Conservation (phyloP, 305 asterid genomes). For the Stenogyne calaminthoides region DNA sequence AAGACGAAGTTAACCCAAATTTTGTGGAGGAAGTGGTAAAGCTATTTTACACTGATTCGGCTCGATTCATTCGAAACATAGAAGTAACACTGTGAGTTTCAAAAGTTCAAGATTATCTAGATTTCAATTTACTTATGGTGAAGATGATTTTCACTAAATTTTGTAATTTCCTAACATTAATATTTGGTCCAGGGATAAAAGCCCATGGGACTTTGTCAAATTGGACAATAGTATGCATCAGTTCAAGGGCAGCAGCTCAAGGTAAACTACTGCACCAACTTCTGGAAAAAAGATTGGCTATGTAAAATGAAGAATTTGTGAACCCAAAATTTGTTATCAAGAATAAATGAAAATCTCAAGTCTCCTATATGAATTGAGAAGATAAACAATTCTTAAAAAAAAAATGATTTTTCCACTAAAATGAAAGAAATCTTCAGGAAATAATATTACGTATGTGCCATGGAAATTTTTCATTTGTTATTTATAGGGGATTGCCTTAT, state of each 20-base stretch:
- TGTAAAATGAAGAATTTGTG: neutral
- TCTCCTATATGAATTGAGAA: too few species aligned
- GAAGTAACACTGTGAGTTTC: constrained; percentile 55
- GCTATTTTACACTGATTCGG: constrained; percentile 59
- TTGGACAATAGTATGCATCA: constrained; percentile 69
- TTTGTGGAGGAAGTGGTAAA: constrained; percentile 80
- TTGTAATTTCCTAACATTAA: neutral
- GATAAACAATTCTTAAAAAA: too few species aligned
- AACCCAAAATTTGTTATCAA: neutral
- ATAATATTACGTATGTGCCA: neutral
- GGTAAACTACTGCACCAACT: constrained; percentile 38
- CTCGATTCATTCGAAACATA: constrained; percentile 58
- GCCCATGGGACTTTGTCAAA: constrained; percentile 52
- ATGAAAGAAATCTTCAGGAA: neutral
- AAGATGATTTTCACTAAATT: neutral
- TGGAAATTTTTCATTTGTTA: neutral
- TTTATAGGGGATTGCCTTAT: neutral
- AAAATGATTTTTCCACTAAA: too few species aligned
- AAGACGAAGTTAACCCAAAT: constrained; percentile 75
- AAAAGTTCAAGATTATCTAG: neutral
- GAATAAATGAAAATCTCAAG: neutral
- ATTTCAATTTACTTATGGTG: neutral
- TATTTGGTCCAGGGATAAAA: constrained; percentile 42
- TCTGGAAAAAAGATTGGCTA: constrained; percentile 8
- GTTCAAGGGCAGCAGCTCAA: constrained; percentile 80